A percentile compares a stretch with the other conserved stretches of the same genome.
Conservation (phyloP, 2,329 filamentous ascomycete genomes). For the Trichophyton simii region DNA sequence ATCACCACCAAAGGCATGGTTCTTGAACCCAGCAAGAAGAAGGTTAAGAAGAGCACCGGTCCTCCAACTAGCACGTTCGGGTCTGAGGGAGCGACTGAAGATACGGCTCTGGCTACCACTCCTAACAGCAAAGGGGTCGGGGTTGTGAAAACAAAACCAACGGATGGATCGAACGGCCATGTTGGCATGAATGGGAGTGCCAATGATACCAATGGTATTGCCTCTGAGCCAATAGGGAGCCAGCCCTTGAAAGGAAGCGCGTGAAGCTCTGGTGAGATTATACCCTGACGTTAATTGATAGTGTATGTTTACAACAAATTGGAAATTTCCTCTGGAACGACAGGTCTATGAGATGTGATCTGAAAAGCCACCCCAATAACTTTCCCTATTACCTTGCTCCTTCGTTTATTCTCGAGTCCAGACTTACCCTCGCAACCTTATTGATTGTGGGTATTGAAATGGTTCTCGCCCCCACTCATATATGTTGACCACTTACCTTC, state of each 20-base stretch:
- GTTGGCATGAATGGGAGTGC: background rate
- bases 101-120: background rate
- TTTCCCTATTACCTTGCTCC: background rate
- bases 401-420: background rate
- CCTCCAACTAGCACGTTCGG: constrained; percentile 20
- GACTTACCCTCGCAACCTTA: background rate
- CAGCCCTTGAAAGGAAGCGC: constrained; percentile 1
- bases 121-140: constrained; percentile 4
- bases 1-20: constrained; percentile 18
- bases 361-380: background rate
- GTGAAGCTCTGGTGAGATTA: background rate
- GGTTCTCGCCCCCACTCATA: background rate
- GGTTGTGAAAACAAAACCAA: background rate
- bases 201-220: background rate
- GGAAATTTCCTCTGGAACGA: background rate
- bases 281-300: background rate
- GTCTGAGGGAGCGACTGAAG: constrained; percentile 14
- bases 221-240: background rate
- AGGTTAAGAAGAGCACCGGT: constrained; percentile 31
- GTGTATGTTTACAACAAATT: background rate
- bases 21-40: constrained; percentile 32
- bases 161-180: constrained; percentile 1
- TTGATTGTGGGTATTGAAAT: background rate
- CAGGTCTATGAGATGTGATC: background rate
- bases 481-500: background rate